Evolutionary conservation across 768 basidiomycete genomes (phyloP).

Genomic region (Lanmaoa pseudosensibilis): DNA sequence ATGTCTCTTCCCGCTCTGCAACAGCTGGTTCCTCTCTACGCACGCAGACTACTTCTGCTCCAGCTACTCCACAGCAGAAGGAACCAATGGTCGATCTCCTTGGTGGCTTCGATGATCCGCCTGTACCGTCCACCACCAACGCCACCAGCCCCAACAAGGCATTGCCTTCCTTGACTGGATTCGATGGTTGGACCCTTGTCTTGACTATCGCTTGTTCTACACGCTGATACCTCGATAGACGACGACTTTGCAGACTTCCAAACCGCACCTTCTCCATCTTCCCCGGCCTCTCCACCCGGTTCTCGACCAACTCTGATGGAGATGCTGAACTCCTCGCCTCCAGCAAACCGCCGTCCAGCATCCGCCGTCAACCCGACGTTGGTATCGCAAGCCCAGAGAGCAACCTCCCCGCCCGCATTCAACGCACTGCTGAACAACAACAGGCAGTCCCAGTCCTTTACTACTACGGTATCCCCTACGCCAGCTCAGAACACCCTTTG

Average conservation of each 20-base stretch:
- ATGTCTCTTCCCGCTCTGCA: constrained; percentile 27
- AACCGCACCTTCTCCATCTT: constrained; percentile 54
- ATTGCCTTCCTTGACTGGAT: constrained; percentile 27
- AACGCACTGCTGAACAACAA: constrained; percentile 20
- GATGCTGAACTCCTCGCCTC: constrained; percentile 41
- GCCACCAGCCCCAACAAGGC: constrained; percentile 31
- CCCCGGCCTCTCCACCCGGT: constrained; percentile 36
- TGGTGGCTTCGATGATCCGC: constrained; percentile 68
- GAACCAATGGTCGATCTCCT: constrained; percentile 70
- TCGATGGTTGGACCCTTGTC: constrained; percentile 27
- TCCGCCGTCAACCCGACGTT: constrained; percentile 7
- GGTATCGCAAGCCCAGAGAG: constrained; percentile 13
- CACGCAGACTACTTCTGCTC: constrained; percentile 28
- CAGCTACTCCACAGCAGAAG: constrained; percentile 40
- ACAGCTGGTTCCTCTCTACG: constrained; percentile 43
- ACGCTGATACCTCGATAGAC: constrained; percentile 40
- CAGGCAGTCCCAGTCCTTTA: constrained; percentile 21
- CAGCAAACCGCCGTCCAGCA: constrained; percentile 18
- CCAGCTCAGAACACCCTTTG: constrained; percentile 24
- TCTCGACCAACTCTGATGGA: constrained; percentile 46
- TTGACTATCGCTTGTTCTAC: neutral
- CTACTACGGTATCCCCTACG: constrained; percentile 16
- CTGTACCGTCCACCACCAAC: constrained; percentile 23
- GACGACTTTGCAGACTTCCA: constrained; percentile 90
- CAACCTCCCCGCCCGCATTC: constrained; percentile 29